A percentile compares a stretch with the other conserved stretches of the same genome.
Conservation (phyloP, 768 basidiomycete species). For the Coprinopsis sp. region DNA sequence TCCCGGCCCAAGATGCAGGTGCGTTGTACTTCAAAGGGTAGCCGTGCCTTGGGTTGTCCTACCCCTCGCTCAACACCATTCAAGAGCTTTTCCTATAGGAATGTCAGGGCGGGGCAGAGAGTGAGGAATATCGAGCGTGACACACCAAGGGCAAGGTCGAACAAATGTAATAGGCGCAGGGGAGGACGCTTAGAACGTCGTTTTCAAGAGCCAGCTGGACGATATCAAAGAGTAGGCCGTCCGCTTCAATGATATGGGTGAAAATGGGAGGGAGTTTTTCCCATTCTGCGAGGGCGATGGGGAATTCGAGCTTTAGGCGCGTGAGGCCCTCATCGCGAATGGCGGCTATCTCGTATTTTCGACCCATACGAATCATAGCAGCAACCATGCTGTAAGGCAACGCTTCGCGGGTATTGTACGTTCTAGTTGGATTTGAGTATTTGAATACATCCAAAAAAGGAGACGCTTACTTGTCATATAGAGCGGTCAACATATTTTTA, state of each 20-base stretch:
- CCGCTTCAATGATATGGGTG: slow-evolving; percentile 2
- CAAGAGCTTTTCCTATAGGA: slow-evolving; percentile 1
- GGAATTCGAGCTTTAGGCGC: slow-evolving; percentile 11
- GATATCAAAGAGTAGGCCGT: slow-evolving; percentile 10
- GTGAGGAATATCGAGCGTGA: background rate
- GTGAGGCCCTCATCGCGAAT: slow-evolving; percentile 12
- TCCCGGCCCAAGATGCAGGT: slow-evolving; percentile 2
- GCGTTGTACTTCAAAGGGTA: background rate
- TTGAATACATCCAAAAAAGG: background rate
- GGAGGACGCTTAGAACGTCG: slow-evolving; percentile 5
- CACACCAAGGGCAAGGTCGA: background rate
- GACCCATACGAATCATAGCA: slow-evolving; percentile 16
- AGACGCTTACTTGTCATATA: slow-evolving; percentile 8
- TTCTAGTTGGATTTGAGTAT: background rate
- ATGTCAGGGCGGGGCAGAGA: background rate
- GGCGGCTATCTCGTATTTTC: slow-evolving; percentile 13
- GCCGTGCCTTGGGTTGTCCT: background rate
- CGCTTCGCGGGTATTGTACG: background rate
- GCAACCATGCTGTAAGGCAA: slow-evolving; percentile 4
- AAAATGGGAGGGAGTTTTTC: slow-evolving; percentile 1
- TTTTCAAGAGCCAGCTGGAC: slow-evolving; percentile 8
- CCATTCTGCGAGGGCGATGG: slow-evolving; percentile 7
- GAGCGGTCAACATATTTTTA: slow-evolving; percentile 4
- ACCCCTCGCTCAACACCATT: background rate
- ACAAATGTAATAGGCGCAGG: slow-evolving; percentile 10